Conservation (phyloP, 768 basidiomycete species). For the Mycena vulgaris region DNA sequence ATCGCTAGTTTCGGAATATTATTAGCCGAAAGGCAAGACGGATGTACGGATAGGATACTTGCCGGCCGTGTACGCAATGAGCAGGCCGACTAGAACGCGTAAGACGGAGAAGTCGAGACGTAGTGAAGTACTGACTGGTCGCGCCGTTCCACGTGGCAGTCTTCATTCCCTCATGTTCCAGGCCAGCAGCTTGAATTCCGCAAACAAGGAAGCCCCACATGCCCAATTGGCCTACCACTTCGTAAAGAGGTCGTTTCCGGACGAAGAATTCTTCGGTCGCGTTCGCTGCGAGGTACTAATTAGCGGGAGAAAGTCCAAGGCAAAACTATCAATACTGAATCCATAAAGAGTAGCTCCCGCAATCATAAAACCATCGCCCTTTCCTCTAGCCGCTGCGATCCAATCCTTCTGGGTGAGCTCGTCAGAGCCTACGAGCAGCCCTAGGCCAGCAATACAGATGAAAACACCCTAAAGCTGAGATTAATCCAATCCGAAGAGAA, state of each 20-base stretch:
- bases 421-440: constrained; percentile 85
- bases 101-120: constrained; percentile 5
- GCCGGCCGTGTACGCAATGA: constrained; percentile 59
- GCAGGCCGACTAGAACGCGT: constrained; percentile 56
- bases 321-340: constrained; percentile 70
- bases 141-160: constrained; percentile 80
- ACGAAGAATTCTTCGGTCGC: constrained; percentile 93
- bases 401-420: constrained; percentile 84
- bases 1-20: constrained; percentile 66
- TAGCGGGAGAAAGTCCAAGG: constrained; percentile 4
- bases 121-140: constrained; percentile 64
- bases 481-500: background rate
- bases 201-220: constrained; percentile 89
- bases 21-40: constrained; percentile 23
- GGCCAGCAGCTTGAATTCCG: constrained; percentile 80
- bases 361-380: constrained; percentile 91
- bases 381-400: constrained; percentile 73
- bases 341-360: constrained; percentile 90
- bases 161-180: constrained; percentile 80
- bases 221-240: constrained; percentile 89
- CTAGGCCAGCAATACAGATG: constrained; percentile 83
- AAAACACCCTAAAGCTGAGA: constrained; percentile 69
- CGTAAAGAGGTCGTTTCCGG: constrained; percentile 83
- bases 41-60: constrained; percentile 31
- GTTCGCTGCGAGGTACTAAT: constrained; percentile 67